Conservation (phyloP, 805 yeast genomes). For the Yarrowia sp. region DNA sequence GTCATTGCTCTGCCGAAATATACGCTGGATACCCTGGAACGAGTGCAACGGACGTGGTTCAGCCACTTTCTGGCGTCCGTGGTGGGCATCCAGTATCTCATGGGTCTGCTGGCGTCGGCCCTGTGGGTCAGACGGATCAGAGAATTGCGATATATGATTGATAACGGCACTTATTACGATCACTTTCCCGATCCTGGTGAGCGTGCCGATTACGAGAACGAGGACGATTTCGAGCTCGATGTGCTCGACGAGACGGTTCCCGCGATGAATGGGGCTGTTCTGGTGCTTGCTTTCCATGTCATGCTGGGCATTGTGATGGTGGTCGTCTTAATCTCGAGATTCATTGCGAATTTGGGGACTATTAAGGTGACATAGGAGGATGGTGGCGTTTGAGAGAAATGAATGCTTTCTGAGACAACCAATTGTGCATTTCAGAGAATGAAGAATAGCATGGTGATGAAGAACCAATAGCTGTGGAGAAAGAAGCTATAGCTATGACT, state of each 20-base stretch:
- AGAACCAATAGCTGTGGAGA: too few relatives aligned
- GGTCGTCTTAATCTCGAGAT: neutral
- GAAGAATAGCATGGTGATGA: too few relatives aligned
- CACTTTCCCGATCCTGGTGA: constrained; percentile 23
- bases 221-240: constrained; percentile 30
- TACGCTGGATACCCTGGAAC: constrained; percentile 5
- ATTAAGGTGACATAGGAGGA: neutral
- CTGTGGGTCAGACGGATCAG: constrained; percentile 15
- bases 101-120: constrained; percentile 20
- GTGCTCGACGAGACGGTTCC: constrained; percentile 25
- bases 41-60: constrained; percentile 14
- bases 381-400: too few relatives aligned
- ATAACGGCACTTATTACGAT: constrained; percentile 26
- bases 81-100: constrained; percentile 23
- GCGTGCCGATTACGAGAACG: constrained; percentile 2
- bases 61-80: constrained; percentile 16
- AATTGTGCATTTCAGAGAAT: too few relatives aligned
- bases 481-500: too few relatives aligned
- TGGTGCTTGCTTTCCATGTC: constrained; percentile 28
- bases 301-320: constrained; percentile 23
- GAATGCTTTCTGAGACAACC: too few relatives aligned
- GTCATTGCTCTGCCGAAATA: constrained; percentile 29
- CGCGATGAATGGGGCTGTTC: constrained; percentile 1
- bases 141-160: constrained; percentile 18
- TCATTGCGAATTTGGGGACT: constrained; percentile 6